A percentile compares a stretch with the other conserved stretches of the same genome.
Conservation (phyloP, 768 basidiomycete species). For the Nidularia pulvinata region DNA sequence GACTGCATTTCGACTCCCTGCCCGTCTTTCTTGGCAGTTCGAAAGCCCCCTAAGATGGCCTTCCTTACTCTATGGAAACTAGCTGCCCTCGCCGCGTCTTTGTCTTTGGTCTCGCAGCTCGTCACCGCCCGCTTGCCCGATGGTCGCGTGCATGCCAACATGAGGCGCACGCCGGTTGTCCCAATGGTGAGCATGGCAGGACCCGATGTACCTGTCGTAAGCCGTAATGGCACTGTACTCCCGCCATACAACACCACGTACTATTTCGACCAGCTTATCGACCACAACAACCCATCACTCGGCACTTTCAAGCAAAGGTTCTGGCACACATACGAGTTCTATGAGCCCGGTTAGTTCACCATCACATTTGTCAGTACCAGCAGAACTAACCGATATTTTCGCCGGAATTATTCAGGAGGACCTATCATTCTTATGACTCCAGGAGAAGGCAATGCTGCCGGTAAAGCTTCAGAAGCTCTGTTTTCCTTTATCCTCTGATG, state of each 20-base stretch:
- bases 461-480: conserved; percentile 17
- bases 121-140: conserved; percentile 12
- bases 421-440: conserved; percentile 68
- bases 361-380: not conserved
- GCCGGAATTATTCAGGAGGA: conserved; percentile 28
- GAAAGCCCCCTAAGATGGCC: not conserved
- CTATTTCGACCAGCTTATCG: conserved; percentile 57
- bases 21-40: too few relatives aligned
- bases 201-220: conserved; percentile 28
- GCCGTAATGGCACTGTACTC: conserved; percentile 38
- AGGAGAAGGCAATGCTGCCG: conserved; percentile 59
- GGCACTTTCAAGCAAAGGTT: conserved; percentile 81
- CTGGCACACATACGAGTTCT: conserved; percentile 71
- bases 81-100: not conserved
- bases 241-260: conserved; percentile 48
- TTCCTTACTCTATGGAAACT: not conserved
- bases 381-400: conserved; percentile 9
- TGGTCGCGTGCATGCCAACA: conserved; percentile 39
- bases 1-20: too few relatives aligned
- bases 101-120: not conserved
- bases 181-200: conserved; percentile 24
- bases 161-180: conserved; percentile 32
- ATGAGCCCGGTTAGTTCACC: conserved; percentile 39
- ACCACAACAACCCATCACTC: conserved; percentile 50
- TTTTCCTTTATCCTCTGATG: not conserved